A percentile compares a stretch with the other conserved stretches of the same genome.
These are phyloP conservation scores for Mesembryanthemum crystallinum DNA, from an alignment of 148 eudicot species.

Conservation along the genomic window DNA sequence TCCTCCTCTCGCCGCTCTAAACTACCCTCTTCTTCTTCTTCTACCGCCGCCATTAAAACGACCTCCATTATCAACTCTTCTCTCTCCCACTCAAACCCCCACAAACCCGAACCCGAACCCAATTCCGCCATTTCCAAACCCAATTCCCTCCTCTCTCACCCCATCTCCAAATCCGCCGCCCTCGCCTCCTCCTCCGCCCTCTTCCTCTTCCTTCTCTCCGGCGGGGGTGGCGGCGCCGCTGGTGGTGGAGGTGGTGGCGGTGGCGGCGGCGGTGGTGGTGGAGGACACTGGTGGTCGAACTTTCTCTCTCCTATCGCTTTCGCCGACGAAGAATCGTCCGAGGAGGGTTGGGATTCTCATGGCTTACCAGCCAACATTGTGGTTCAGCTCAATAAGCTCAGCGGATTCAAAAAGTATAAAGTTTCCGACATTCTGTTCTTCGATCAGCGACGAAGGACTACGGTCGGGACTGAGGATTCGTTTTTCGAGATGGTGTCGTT, in stretches of 20 bases:
- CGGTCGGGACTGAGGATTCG: conserved; percentile 69
- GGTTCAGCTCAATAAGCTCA: conserved; percentile 60
- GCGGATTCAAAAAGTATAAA: conserved; percentile 77
- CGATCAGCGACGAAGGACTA: conserved; percentile 39
- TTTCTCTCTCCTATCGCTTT: conserved; percentile 42
- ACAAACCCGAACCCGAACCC: conserved; percentile 18
- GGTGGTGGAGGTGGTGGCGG: conserved; percentile 40
- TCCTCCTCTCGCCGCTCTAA: conserved; percentile 7
- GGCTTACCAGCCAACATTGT: conserved; percentile 72
- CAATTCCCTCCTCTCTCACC: conserved; percentile 18
- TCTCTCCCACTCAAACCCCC: conserved; percentile 14
- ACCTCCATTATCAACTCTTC: conserved; percentile 20
- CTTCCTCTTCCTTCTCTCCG: conserved; percentile 28
- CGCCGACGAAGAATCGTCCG: conserved; percentile 52
- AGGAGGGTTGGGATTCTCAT: conserved; percentile 67
- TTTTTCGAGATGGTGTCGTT: conserved; percentile 82
- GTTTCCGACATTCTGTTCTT: conserved; percentile 65
- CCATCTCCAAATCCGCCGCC: conserved; percentile 35
- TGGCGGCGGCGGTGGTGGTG: conserved; percentile 40
- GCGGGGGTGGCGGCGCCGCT: conserved; percentile 29
- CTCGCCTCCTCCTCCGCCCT: conserved; percentile 38
- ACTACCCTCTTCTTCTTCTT: not conserved
- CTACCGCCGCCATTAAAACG: conserved; percentile 6
- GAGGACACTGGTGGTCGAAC: conserved; percentile 52
- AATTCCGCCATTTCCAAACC: conserved; percentile 14